Conservation (phyloP, 495 filamentous ascomycete genomes). For the Penicillium coprophilum region DNA sequence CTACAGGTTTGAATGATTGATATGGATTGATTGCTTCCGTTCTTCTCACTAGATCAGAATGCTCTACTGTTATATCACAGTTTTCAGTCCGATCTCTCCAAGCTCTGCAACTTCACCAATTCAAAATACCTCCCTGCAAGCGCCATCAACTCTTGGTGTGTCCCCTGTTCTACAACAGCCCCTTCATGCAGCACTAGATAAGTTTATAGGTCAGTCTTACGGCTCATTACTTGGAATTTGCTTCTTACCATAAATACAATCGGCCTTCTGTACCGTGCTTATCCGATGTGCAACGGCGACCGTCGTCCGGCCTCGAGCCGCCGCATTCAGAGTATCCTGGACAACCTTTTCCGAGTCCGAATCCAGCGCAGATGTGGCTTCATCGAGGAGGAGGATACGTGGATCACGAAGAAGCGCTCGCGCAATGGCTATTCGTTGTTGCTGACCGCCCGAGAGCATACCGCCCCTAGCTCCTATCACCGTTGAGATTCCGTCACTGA, state of each 20-base stretch:
- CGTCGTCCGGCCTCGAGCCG: slow-evolving; percentile 67
- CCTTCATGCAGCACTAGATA: slow-evolving; percentile 64
- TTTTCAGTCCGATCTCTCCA: not conserved
- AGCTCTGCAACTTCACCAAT: slow-evolving; percentile 65
- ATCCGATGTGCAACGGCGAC: slow-evolving; percentile 72
- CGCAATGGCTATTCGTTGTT: slow-evolving; percentile 74
- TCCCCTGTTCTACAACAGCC: slow-evolving; percentile 65
- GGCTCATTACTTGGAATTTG: not conserved
- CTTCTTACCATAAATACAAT: slow-evolving; percentile 59
- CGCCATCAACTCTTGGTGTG: slow-evolving; percentile 62
- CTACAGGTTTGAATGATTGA: too few species aligned
- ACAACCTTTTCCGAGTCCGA: slow-evolving; percentile 76
- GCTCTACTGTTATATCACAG: too few species aligned
- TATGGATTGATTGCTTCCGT: too few species aligned
- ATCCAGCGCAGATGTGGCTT: slow-evolving; percentile 76
- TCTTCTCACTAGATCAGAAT: too few species aligned
- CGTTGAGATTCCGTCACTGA: slow-evolving; percentile 64
- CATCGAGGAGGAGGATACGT: slow-evolving; percentile 68
- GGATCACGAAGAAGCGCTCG: slow-evolving; percentile 68
- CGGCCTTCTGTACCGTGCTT: slow-evolving; percentile 74
- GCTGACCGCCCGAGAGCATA: slow-evolving; percentile 76
- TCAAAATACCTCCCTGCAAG: slow-evolving; percentile 67
- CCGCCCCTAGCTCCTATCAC: slow-evolving; percentile 69
- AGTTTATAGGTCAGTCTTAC: not conserved
- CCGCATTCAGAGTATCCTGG: slow-evolving; percentile 69